phyloP scores from a whole-genome alignment of 352 stramenopile species.

The Globisporangium barbulae region DNA sequence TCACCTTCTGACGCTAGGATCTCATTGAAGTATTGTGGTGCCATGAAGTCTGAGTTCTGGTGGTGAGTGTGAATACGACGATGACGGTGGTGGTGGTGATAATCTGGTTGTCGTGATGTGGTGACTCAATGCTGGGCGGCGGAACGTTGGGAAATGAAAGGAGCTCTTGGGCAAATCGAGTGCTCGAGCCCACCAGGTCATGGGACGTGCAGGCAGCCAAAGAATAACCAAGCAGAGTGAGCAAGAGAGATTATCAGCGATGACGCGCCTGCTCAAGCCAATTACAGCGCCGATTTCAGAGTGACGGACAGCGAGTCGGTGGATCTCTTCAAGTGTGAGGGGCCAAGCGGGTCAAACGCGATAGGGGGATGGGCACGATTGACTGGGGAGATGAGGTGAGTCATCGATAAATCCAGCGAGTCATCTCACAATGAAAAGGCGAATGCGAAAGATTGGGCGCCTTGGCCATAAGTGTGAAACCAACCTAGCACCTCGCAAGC shows the following conservation, averaged over 20 bases:
- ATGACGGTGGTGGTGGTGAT: background rate
- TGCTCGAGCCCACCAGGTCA: background rate
- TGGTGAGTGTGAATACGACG: background rate
- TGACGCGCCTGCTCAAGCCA: conserved; percentile 29
- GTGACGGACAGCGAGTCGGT: conserved; percentile 11
- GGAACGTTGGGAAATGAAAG: conserved; percentile 11
- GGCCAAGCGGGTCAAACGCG: conserved; percentile 3
- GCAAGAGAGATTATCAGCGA: background rate
- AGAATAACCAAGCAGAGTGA: background rate
- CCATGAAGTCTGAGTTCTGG: conserved; percentile 7
- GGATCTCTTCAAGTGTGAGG: conserved; percentile 14
- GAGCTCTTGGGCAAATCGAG: conserved; percentile 1
- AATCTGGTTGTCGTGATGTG: conserved; percentile 11
- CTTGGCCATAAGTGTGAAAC: no score
- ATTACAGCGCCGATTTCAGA: conserved; percentile 11
- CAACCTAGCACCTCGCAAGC: no score
- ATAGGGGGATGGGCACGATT: background rate
- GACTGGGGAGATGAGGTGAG: conserved; percentile 19
- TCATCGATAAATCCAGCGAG: conserved; percentile 20
- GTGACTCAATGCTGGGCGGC: conserved; percentile 15
- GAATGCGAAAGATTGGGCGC: no score
- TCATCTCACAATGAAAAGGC: background rate
- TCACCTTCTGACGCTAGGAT: background rate
- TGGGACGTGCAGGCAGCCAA: background rate
- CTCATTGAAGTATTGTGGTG: conserved; percentile 11